These are phyloP conservation scores for Fusarium coffeatum DNA, from an alignment of 2,329 filamentous ascomycete genomes.

Conservation along the genomic window DNA sequence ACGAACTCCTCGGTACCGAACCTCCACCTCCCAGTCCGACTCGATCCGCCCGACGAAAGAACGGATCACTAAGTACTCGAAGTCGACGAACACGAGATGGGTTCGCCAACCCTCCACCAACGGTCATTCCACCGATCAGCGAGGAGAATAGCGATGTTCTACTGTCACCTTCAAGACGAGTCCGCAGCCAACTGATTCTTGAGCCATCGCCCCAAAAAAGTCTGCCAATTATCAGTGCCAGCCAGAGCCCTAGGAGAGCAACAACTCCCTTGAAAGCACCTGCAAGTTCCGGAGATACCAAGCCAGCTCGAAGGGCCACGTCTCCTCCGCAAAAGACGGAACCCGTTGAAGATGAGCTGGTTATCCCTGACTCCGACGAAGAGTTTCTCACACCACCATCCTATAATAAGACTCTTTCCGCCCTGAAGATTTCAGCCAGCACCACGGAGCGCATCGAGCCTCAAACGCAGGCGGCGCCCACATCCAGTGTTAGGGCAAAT, in stretches of 20 bases:
- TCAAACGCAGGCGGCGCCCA: not conserved
- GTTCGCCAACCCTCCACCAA: slow-evolving; percentile 3
- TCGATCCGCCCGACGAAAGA: slow-evolving; percentile 41
- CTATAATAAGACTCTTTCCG: slow-evolving; percentile 34
- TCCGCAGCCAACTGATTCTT: slow-evolving; percentile 25
- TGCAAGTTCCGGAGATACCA: slow-evolving; percentile 10
- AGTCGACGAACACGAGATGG: slow-evolving; percentile 34
- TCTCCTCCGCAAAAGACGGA: not conserved
- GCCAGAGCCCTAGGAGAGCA: slow-evolving; percentile 12
- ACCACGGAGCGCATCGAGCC: not conserved
- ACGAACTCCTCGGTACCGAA: slow-evolving; percentile 59
- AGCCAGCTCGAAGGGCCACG: not conserved
- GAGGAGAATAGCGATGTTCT: slow-evolving; percentile 37
- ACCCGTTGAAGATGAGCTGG: slow-evolving; percentile 46
- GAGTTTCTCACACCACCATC: slow-evolving; percentile 58
- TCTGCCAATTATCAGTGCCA: slow-evolving; percentile 7
- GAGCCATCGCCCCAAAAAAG: slow-evolving; percentile 18
- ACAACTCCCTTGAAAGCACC: slow-evolving; percentile 18
- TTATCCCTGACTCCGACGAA: slow-evolving; percentile 69
- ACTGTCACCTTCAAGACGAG: slow-evolving; percentile 46
- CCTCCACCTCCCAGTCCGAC: slow-evolving; percentile 53
- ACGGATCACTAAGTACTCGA: slow-evolving; percentile 30
- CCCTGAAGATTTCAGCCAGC: slow-evolving; percentile 9
- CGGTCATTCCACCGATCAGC: slow-evolving; percentile 21
- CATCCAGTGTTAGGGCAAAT: slow-evolving; percentile 2